Conservation (phyloP, 1,139 yeast genomes). For the Candida labiduridarum region DNA sequence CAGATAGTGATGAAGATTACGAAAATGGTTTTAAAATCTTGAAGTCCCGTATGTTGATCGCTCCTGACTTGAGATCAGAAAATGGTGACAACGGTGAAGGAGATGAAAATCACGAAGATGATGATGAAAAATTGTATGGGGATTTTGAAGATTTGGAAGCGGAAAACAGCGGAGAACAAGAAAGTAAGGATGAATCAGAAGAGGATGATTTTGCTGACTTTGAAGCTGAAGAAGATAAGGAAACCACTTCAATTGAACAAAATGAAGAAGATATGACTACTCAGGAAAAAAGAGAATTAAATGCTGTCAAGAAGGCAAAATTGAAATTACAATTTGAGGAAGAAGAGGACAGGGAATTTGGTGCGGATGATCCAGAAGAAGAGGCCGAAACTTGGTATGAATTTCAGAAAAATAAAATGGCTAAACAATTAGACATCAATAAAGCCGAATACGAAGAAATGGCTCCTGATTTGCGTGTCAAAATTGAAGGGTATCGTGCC, state of each 20-base stretch:
- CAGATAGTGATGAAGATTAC: slow-evolving; percentile 38
- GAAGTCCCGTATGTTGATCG: slow-evolving; percentile 64
- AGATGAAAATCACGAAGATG: slow-evolving; percentile 35
- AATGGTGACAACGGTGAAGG: slow-evolving; percentile 43
- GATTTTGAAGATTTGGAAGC: slow-evolving; percentile 81
- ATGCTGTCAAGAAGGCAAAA: slow-evolving; percentile 89
- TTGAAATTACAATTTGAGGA: slow-evolving; percentile 88
- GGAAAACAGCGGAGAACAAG: slow-evolving; percentile 28
- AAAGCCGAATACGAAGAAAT: slow-evolving; percentile 73
- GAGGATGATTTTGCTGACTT: slow-evolving; percentile 54
- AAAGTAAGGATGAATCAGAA: slow-evolving; percentile 11
- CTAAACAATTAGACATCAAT: slow-evolving; percentile 93
- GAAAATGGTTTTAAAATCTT: slow-evolving; percentile 51
- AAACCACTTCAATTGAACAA: slow-evolving; percentile 35
- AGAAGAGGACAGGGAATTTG: slow-evolving; percentile 79
- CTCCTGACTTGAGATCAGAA: slow-evolving; percentile 52
- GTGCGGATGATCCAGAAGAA: slow-evolving; percentile 72
- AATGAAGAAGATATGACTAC: slow-evolving; percentile 50
- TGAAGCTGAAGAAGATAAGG: slow-evolving; percentile 50
- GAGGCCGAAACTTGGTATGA: slow-evolving; percentile 97
- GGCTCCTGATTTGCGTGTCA: slow-evolving; percentile 74
- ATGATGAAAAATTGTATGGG: slow-evolving; percentile 63
- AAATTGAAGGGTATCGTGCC: slow-evolving; percentile 89
- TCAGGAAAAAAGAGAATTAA: slow-evolving; percentile 72
- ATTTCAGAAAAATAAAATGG: slow-evolving; percentile 93